phyloP scores from a whole-genome alignment of 306 rosid species.

The Corylus heterophylla region DNA sequence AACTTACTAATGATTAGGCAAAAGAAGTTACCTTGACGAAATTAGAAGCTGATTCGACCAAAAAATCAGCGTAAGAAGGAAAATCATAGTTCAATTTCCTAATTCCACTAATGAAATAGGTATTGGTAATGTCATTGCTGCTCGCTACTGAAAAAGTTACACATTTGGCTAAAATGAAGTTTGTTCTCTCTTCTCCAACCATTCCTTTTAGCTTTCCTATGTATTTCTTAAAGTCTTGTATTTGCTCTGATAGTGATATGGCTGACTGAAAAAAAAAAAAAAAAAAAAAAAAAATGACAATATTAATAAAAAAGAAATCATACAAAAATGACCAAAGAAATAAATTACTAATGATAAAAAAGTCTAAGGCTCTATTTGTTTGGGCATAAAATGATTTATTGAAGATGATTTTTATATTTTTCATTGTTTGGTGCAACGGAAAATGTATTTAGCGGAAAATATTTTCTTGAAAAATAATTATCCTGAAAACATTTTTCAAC shows the following conservation, averaged over 20 bases:
- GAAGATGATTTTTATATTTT: no score
- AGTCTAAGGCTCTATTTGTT: no score
- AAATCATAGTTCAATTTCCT: constrained; percentile 43
- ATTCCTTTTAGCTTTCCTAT: constrained; percentile 37
- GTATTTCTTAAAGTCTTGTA: constrained; percentile 51
- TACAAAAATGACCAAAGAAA: not conserved
- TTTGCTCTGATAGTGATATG: constrained; percentile 40
- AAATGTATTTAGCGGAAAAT: no score
- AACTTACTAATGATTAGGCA: no score
- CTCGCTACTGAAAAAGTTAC: constrained; percentile 38
- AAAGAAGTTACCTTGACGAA: constrained; percentile 43
- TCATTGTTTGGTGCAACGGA: no score
- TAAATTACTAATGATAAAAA: not conserved
- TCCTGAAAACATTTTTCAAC: no score
- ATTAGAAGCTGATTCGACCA: constrained; percentile 37
- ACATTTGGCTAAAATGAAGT: constrained; percentile 52
- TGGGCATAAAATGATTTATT: no score
- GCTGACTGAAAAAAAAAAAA: constrained; percentile 5
- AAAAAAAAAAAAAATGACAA: no score
- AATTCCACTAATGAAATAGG: constrained; percentile 34
- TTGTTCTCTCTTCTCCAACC: constrained; percentile 49
- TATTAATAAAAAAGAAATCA: no score
- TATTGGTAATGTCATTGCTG: constrained; percentile 58
- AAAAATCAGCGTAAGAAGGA: constrained; percentile 44
- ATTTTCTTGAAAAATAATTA: no score